phyloP scores from a whole-genome alignment of 768 basidiomycete genomes.

The Pleurotus tuber-regium region DNA sequence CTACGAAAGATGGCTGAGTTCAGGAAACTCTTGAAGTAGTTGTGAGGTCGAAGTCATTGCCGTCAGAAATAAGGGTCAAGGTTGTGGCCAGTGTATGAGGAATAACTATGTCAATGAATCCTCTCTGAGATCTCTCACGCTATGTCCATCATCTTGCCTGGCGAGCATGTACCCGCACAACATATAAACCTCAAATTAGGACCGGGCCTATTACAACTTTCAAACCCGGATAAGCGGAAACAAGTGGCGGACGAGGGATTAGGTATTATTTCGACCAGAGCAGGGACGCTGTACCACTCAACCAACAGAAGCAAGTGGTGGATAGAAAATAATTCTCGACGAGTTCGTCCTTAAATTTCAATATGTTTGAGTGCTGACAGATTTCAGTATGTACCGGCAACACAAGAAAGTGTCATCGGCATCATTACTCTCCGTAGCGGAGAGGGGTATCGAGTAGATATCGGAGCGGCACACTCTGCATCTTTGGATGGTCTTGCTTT shows the following conservation, averaged over 20 bases:
- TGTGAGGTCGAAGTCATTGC: constrained; percentile 44
- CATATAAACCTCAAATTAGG: constrained; percentile 84
- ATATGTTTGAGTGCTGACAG: not conserved
- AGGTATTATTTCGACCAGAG: constrained; percentile 58
- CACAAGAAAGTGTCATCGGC: constrained; percentile 89
- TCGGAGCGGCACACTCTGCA: constrained; percentile 85
- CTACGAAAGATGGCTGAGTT: constrained; percentile 71
- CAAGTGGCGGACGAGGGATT: constrained; percentile 17
- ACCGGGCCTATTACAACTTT: constrained; percentile 68
- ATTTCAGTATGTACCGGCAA: constrained; percentile 84
- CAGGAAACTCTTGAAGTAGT: constrained; percentile 65
- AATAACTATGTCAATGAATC: no score
- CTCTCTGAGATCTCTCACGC: no score
- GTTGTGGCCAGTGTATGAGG: no score
- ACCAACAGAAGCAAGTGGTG: constrained; percentile 79
- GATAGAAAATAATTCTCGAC: constrained; percentile 82
- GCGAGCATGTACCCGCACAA: constrained; percentile 71
- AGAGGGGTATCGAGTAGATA: constrained; percentile 92
- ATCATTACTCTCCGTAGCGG: constrained; percentile 76
- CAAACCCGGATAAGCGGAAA: constrained; percentile 14
- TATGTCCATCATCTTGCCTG: constrained; percentile 72
- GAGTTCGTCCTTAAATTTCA: constrained; percentile 51
- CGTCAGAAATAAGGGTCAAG: not conserved
- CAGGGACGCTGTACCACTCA: constrained; percentile 68
- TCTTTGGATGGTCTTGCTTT: constrained; percentile 89